Conservation (phyloP, 139 green algal genomes). For the Volvox reticuliferus region DNA sequence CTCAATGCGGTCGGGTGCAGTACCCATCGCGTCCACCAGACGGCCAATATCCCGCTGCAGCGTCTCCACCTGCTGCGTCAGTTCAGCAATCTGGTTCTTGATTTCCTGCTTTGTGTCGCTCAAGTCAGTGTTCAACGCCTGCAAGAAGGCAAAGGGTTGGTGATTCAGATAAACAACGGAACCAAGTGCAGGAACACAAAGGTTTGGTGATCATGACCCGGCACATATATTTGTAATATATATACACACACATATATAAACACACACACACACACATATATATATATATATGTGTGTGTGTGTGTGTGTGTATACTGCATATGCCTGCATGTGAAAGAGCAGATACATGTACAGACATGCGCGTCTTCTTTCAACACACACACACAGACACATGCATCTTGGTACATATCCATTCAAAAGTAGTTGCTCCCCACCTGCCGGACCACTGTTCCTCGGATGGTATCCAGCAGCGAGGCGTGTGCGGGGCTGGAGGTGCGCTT, state of each 20-base stretch:
- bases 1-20: background rate
- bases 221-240: too few species aligned
- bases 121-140: conserved; percentile 9
- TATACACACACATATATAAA: too few species aligned
- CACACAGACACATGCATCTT: too few species aligned
- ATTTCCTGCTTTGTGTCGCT: background rate
- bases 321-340: too few species aligned
- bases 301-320: too few species aligned
- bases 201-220: too few species aligned
- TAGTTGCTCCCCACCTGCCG: background rate
- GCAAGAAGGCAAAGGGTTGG: background rate
- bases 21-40: background rate
- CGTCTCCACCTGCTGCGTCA: background rate
- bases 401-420: too few species aligned
- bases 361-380: too few species aligned
- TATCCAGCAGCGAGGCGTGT: conserved; percentile 9
- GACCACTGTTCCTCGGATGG: background rate
- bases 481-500: conserved; percentile 8
- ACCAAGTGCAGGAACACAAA: background rate
- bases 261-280: too few species aligned
- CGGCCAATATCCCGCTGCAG: conserved; percentile 3
- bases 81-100: background rate
- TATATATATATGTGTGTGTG: too few species aligned
- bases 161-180: background rate
- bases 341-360: too few species aligned